Conservation (phyloP, 78 protist genomes). For the Dictyostelium intermedium region DNA sequence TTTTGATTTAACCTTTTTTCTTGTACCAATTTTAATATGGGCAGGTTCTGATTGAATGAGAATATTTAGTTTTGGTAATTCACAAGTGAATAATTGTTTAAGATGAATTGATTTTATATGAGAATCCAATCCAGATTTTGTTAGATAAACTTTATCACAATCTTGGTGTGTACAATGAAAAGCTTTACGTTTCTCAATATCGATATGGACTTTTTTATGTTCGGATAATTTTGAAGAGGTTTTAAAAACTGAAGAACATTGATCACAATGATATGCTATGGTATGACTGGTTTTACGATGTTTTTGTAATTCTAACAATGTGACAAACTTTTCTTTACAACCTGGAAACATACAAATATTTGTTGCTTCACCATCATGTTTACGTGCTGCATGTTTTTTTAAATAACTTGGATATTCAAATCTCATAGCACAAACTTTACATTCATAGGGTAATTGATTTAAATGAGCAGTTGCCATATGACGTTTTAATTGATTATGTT, state of each 20-base stretch:
- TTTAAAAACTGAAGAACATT: background rate
- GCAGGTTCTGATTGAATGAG: background rate
- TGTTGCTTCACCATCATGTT: background rate
- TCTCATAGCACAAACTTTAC: slow-evolving; percentile 58
- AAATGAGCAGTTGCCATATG: slow-evolving; percentile 47
- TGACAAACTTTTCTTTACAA: slow-evolving; percentile 16
- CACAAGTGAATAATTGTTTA: background rate
- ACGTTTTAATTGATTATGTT: slow-evolving; percentile 55
- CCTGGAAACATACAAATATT: slow-evolving; percentile 4
- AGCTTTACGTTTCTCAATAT: background rate
- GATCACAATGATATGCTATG: background rate
- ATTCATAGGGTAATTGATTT: slow-evolving; percentile 60
- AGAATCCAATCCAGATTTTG: background rate
- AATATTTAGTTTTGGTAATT: background rate
- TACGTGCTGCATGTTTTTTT: slow-evolving; percentile 1
- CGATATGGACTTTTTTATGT: background rate
- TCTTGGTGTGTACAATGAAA: slow-evolving; percentile 27
- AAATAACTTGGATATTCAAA: slow-evolving; percentile 33
- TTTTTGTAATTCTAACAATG: slow-evolving; percentile 32
- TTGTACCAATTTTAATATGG: background rate
- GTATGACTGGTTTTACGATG: slow-evolving; percentile 19
- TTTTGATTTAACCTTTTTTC: background rate
- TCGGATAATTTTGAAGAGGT: background rate
- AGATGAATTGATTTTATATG: slow-evolving; percentile 34
- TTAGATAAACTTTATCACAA: background rate